These are phyloP conservation scores for Phaeolepiota aurea DNA, from an alignment of 768 basidiomycete species.

Conservation along the genomic window DNA sequence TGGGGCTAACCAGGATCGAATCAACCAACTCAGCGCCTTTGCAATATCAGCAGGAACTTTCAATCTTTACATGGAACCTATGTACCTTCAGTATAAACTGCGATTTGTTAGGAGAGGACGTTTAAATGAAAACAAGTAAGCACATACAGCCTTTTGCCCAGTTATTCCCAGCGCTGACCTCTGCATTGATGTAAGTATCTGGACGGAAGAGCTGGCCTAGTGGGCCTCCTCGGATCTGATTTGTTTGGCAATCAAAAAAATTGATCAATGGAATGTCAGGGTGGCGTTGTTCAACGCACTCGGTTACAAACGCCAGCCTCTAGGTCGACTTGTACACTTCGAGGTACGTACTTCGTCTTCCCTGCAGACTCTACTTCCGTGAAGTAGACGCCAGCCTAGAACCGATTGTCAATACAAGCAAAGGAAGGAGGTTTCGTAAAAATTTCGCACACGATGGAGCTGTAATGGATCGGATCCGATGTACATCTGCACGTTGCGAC, in stretches of 20 bases:
- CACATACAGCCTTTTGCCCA: conserved; percentile 91
- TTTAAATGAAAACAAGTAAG: too few relatives aligned
- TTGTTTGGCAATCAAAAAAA: conserved; percentile 1
- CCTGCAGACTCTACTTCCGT: conserved; percentile 50
- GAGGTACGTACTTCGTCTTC: conserved; percentile 73
- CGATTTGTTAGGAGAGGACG: too few relatives aligned
- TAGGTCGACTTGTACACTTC: conserved; percentile 85
- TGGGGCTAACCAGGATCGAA: conserved; percentile 47
- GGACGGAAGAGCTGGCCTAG: conserved; percentile 78
- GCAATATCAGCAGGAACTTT: conserved; percentile 1
- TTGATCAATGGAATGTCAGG: background rate
- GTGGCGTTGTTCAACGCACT: conserved; percentile 29
- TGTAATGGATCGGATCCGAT: conserved; percentile 67
- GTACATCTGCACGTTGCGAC: conserved; percentile 49
- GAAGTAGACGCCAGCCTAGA: conserved; percentile 77
- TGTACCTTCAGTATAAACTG: conserved; percentile 84
- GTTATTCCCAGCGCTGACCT: conserved; percentile 76
- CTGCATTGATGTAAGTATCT: conserved; percentile 70
- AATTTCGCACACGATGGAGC: conserved; percentile 50
- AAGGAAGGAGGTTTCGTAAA: background rate
- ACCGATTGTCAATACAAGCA: background rate
- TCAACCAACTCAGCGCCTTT: conserved; percentile 88
- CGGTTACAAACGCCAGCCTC: conserved; percentile 81
- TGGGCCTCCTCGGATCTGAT: conserved; percentile 57
- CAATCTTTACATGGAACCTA: conserved; percentile 6